Conservation (phyloP, 2,329 filamentous ascomycete genomes). For the Hypoxylon sp. region DNA sequence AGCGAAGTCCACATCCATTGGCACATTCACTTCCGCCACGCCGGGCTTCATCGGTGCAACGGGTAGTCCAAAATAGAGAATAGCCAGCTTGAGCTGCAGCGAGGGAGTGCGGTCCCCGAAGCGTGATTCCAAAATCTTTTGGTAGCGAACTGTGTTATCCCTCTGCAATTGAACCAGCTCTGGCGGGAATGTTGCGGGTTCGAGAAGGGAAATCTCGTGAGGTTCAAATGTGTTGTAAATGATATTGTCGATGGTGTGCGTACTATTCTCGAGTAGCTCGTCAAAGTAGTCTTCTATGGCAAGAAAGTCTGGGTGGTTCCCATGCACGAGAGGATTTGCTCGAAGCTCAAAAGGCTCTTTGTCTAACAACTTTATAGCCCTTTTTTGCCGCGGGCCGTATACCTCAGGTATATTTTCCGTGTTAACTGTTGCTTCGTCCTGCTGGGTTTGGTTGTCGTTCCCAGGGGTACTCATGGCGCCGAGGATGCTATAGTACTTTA, state of each 20-base stretch:
- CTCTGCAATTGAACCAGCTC: constrained; percentile 55
- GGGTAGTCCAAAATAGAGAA: constrained; percentile 64
- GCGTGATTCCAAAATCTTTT: constrained; percentile 50
- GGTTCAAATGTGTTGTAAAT: constrained; percentile 55
- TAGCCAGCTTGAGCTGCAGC: constrained; percentile 60
- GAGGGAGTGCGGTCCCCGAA: constrained; percentile 52
- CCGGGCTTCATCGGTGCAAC: constrained; percentile 59
- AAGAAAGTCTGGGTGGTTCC: constrained; percentile 42
- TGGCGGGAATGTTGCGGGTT: constrained; percentile 47
- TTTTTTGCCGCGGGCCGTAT: not conserved
- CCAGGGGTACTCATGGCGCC: constrained; percentile 30
- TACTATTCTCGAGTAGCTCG: constrained; percentile 45
- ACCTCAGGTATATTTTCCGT: not conserved
- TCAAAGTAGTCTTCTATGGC: constrained; percentile 51
- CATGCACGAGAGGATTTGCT: constrained; percentile 42
- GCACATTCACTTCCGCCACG: constrained; percentile 7
- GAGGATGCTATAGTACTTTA: constrained; percentile 40
- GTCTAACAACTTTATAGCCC: constrained; percentile 23
- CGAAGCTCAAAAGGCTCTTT: constrained; percentile 47
- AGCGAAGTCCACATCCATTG: constrained; percentile 35
- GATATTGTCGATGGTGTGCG: constrained; percentile 52
- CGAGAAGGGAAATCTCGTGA: constrained; percentile 55
- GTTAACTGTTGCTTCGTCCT: not conserved
- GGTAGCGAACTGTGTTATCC: constrained; percentile 52
- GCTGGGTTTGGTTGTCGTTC: not conserved